Percentiles rank a stretch among this genome's conserved stretches.
phyloP scores from a whole-genome alignment of 768 basidiomycete genomes.

The Trametes sanguinea region DNA sequence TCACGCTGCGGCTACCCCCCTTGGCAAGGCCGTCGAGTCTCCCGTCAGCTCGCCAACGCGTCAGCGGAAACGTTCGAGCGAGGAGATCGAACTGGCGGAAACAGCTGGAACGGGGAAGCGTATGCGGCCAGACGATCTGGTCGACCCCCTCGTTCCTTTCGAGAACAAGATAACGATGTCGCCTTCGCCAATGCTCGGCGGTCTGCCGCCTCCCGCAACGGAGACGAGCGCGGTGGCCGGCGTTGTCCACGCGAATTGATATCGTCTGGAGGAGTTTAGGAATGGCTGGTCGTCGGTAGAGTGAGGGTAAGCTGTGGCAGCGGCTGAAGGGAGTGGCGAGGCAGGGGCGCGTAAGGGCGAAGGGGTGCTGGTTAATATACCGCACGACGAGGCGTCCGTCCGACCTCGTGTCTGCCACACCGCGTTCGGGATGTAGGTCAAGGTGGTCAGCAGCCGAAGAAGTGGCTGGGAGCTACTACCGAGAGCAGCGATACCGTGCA shows the following conservation, averaged over 20 bases:
- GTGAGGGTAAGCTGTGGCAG: neutral
- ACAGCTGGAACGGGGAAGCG: slow-evolving; percentile 10
- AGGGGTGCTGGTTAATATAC: slow-evolving; percentile 10
- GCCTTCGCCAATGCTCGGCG: neutral
- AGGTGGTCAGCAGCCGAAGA: slow-evolving; percentile 4
- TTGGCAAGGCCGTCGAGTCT: neutral
- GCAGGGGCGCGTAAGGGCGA: neutral
- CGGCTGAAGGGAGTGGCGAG: no score
- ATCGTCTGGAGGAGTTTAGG: neutral
- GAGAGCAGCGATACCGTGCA: slow-evolving; percentile 2
- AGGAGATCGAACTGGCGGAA: slow-evolving; percentile 30
- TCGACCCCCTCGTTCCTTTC: neutral
- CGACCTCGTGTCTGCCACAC: slow-evolving; percentile 18
- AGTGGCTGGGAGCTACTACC: slow-evolving; percentile 2
- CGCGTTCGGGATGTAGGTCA: neutral
- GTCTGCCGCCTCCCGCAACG: neutral
- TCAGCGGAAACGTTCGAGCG: slow-evolving; percentile 30
- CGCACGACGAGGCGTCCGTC: slow-evolving; percentile 4
- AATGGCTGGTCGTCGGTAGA: neutral
- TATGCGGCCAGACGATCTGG: slow-evolving; percentile 10
- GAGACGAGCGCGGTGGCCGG: neutral
- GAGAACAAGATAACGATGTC: slow-evolving; percentile 3
- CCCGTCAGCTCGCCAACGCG: slow-evolving; percentile 17
- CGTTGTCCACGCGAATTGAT: slow-evolving; percentile 3
- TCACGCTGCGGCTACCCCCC: neutral